phyloP scores from a whole-genome alignment of 2,329 filamentous ascomycete genomes.

The Aspergillus alliaceus region DNA sequence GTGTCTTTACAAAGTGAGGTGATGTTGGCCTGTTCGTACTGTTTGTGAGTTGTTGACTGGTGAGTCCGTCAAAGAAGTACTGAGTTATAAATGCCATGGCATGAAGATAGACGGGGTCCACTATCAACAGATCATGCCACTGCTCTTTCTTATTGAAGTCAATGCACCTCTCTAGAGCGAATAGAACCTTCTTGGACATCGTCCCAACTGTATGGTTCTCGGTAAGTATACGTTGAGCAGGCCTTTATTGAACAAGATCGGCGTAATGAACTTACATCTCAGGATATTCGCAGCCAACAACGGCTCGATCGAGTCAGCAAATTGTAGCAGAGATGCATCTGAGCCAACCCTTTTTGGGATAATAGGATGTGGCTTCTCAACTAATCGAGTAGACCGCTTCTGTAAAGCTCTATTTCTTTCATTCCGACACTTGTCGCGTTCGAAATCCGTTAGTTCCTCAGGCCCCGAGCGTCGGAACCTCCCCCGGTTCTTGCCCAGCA shows the following conservation, averaged over 20 bases:
- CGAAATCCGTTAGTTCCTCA: neutral
- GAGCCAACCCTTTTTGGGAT: neutral
- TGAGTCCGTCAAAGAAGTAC: conserved; percentile 30
- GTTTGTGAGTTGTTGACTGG: neutral
- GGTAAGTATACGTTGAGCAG: neutral
- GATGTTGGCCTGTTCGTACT: neutral
- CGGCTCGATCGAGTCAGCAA: neutral
- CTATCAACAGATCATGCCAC: conserved; percentile 33
- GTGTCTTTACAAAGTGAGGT: neutral
- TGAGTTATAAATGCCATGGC: conserved; percentile 35
- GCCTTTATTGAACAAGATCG: neutral
- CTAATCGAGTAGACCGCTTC: conserved; percentile 13
- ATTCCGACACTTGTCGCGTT: neutral
- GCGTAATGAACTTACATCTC: neutral
- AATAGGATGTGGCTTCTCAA: neutral
- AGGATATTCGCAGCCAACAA: neutral
- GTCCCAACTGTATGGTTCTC: neutral
- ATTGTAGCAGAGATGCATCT: neutral
- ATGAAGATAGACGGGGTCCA: conserved; percentile 40
- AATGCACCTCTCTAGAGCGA: neutral
- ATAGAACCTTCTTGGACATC: neutral
- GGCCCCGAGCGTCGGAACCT: conserved; percentile 13
- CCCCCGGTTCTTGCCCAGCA: conserved; percentile 45
- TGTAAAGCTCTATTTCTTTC: neutral
- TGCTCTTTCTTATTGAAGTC: neutral